These are phyloP conservation scores for Pleurotus platypus DNA, from an alignment of 768 basidiomycete species.

Conservation along the genomic window DNA sequence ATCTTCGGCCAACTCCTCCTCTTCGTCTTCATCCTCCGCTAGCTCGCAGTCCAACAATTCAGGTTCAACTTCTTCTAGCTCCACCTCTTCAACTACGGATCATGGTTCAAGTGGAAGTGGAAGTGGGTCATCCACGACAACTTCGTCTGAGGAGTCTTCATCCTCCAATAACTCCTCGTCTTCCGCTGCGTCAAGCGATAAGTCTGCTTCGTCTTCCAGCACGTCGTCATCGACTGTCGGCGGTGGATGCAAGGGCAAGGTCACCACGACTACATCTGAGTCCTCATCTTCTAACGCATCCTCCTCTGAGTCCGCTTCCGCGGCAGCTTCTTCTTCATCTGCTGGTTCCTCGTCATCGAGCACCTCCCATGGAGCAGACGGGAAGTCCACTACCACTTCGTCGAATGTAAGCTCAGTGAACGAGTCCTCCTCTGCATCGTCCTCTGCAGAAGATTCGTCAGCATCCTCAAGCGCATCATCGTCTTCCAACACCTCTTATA, in stretches of 20 bases:
- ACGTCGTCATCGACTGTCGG: not conserved
- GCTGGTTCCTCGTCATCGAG: not conserved
- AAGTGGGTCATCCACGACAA: not conserved
- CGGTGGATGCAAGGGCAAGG: not conserved
- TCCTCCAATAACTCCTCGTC: not conserved
- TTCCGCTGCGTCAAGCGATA: not conserved
- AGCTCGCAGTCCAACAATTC: not conserved
- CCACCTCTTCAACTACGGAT: not conserved
- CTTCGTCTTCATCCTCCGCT: slow-evolving; percentile 2
- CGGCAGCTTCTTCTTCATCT: not conserved
- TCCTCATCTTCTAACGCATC: not conserved
- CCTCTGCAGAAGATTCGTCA: not conserved
- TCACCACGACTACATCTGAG: not conserved
- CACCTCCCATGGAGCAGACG: not conserved
- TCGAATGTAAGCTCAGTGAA: not conserved
- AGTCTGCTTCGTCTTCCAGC: not conserved
- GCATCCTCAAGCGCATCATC: not conserved
- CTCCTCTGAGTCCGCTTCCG: not conserved
- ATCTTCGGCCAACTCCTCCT: not conserved
- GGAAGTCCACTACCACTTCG: not conserved
- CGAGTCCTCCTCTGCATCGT: not conserved
- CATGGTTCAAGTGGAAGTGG: not conserved
- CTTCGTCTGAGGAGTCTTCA: not conserved
- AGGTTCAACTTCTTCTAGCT: not conserved
- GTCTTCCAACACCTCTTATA: not conserved